Base-by-base conservation (phyloP, 2,329 filamentous ascomycete species). In the Colletotrichum neosansevieriae region DNA sequence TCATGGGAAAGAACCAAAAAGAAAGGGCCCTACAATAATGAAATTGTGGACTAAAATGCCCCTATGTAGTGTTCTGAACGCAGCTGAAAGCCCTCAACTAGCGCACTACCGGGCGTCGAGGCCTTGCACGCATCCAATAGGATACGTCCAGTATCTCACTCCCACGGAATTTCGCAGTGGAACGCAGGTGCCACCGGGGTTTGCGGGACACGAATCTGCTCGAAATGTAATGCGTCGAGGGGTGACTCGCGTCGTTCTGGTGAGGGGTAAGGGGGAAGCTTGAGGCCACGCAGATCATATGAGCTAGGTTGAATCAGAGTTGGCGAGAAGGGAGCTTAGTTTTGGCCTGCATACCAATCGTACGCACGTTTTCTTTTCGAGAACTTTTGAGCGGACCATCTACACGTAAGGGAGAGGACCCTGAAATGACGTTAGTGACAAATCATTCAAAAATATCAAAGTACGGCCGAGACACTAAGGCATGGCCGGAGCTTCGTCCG, bases 61-160 rank as follows among this genome's bases (percentile, higher is more conserved):
- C 29, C 42, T 47, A 21, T 45, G n/a, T 58, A 58, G 24, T 34
- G n/a, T 21, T 21, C 24, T 17, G n/a, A 19, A 10, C 38, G 21
- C 53, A 29, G 21, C 34, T 19, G 29, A 47, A 24, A 13, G 24
- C 36, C 38, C 21, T 49, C 12, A 3, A 11, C 45, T 29, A 32
- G 29, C 38, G 24, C 56, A 34, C 40, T 21, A 34, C 21, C 32
- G 47, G 3, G 53, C 42, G 42, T 24, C 42, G 49, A 49, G 58
- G 58, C 56, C 11, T 32, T n/a, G 29, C 32, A 32, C 13, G 47
- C 49, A n/a, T 32, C 63, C 63, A 66, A 62, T 66, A n/a, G 12
- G 32, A 6, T 12, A 1, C 6, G 4, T 4, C 3, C 42, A 11
- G 34, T 66, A 56, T 49, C 13, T 66, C 57, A 66, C 49, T 42